A percentile compares a stretch with the other conserved stretches of the same genome.
Conservation (phyloP, 495 filamentous ascomycete species). For the Daldinia decipiens region DNA sequence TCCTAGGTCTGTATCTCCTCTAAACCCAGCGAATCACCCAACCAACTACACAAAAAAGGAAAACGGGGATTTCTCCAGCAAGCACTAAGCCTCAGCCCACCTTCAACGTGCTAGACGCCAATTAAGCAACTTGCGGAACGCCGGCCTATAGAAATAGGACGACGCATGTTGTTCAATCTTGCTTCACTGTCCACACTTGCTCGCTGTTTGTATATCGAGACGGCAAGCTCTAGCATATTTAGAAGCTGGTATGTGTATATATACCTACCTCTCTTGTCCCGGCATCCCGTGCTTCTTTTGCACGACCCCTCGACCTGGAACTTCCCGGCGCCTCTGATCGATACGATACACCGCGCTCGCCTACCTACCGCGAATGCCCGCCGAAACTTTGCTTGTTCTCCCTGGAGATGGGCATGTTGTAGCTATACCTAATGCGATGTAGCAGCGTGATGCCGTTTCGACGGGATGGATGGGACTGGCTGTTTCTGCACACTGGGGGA, state of each 20-base stretch:
- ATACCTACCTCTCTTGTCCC: conserved; percentile 36
- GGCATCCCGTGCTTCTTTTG: no score
- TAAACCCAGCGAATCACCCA: no score
- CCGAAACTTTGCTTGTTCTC: neutral
- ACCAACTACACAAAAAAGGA: no score
- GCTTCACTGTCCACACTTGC: conserved; percentile 67
- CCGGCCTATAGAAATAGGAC: conserved; percentile 32
- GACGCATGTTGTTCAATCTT: conserved; percentile 51
- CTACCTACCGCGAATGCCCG: neutral
- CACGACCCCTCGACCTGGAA: no score
- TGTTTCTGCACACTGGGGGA: no score
- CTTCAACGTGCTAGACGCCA: conserved; percentile 30
- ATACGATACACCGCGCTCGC: neutral
- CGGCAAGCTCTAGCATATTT: conserved; percentile 65
- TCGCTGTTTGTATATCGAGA: conserved; percentile 54
- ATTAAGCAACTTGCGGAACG: conserved; percentile 36
- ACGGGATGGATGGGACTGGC: no score
- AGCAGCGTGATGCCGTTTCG: no score
- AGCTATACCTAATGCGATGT: no score
- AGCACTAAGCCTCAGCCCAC: conserved; percentile 47
- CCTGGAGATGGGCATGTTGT: no score
- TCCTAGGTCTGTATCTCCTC: no score
- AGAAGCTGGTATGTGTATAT: conserved; percentile 48
- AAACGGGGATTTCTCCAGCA: conserved; percentile 42
- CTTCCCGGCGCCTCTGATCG: neutral